Evolutionary conservation across 2,329 filamentous ascomycete genomes (phyloP).

Genomic region (Fusarium sp.): DNA sequence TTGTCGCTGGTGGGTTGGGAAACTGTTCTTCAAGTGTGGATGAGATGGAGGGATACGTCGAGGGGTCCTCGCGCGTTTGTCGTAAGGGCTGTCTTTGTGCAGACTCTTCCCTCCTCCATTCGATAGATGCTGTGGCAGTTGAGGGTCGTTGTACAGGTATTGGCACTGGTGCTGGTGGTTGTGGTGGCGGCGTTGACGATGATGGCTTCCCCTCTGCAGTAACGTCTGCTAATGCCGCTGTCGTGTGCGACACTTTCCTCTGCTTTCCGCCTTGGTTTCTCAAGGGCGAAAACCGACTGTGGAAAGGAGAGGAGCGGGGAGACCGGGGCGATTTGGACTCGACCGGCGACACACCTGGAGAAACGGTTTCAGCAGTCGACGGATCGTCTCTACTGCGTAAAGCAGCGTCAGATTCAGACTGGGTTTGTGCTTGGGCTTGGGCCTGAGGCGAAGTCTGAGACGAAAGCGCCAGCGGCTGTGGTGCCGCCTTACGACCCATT

Average conservation of each 20-base stretch:
- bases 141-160: slow-evolving; percentile 24
- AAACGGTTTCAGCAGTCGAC: slow-evolving; percentile 49
- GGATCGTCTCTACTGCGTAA: slow-evolving; percentile 49
- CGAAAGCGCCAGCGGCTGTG: slow-evolving; percentile 66
- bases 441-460: slow-evolving; percentile 38
- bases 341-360: slow-evolving; percentile 50
- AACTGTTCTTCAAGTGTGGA: slow-evolving; percentile 42
- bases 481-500: slow-evolving; percentile 71
- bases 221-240: slow-evolving; percentile 36
- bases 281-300: slow-evolving; percentile 55
- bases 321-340: slow-evolving; percentile 58
- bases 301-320: slow-evolving; percentile 62
- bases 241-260: slow-evolving; percentile 43
- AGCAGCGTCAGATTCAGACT: slow-evolving; percentile 54
- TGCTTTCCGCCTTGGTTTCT: slow-evolving; percentile 43
- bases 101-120: slow-evolving; percentile 35
- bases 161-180: neutral
- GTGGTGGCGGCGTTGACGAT: slow-evolving; percentile 2
- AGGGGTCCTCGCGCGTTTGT: slow-evolving; percentile 44
- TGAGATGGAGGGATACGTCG: slow-evolving; percentile 47
- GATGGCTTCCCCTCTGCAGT: slow-evolving; percentile 13
- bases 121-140: slow-evolving; percentile 32
- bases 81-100: slow-evolving; percentile 46
- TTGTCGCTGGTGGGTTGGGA: slow-evolving; percentile 39
- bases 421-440: slow-evolving; percentile 23